Percentiles rank a stretch among this genome's conserved stretches.
phyloP scores from a whole-genome alignment of 805 yeast genomes.

The Candida xiaguanensis region DNA sequence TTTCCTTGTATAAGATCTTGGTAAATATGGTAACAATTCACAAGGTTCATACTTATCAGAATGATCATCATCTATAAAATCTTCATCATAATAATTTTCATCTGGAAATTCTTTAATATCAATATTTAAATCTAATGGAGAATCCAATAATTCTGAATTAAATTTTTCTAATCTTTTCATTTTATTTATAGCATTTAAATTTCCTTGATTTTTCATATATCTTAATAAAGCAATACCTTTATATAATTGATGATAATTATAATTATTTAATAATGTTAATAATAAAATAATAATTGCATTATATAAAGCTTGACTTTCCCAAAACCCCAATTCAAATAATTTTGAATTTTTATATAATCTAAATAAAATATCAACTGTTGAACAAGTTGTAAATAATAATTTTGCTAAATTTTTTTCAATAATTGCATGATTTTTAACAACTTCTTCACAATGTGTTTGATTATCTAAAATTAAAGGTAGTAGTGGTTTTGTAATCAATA shows the following conservation, averaged over 20 bases:
- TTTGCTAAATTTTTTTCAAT: conserved; percentile 25
- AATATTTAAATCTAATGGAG: conserved; percentile 4
- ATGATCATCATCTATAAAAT: neutral
- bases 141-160: conserved; percentile 2
- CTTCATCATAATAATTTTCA: conserved; percentile 1
- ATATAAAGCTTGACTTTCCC: conserved; percentile 39
- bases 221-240: conserved; percentile 29
- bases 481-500: conserved; percentile 32
- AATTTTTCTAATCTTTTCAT: conserved; percentile 11
- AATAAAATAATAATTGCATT: conserved; percentile 28
- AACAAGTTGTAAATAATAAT: conserved; percentile 25
- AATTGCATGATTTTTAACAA: conserved; percentile 20
- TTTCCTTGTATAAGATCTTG: conserved; percentile 6
- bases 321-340: conserved; percentile 32
- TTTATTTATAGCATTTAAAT: conserved; percentile 32
- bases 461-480: conserved; percentile 27
- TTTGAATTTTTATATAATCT: conserved; percentile 25
- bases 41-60: conserved; percentile 1
- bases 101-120: conserved; percentile 2
- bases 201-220: conserved; percentile 30
- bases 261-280: conserved; percentile 21
- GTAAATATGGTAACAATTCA: conserved; percentile 6
- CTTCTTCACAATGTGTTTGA: conserved; percentile 16
- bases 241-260: conserved; percentile 15
- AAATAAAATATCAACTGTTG: conserved; percentile 26